Conservation (phyloP, 83 land plant genomes). For the Picea abies region DNA sequence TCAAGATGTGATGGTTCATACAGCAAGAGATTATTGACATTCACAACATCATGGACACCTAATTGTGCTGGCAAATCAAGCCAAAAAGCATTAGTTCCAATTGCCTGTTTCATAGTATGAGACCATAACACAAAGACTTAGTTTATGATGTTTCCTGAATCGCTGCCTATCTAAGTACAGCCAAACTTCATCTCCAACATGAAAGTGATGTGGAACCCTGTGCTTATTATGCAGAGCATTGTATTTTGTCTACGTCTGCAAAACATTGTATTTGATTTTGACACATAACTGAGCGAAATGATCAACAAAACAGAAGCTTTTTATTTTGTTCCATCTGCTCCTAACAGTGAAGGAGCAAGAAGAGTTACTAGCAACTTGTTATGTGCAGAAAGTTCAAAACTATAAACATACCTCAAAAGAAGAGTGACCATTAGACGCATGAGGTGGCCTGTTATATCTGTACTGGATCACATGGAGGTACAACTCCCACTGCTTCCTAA, state of each 20-base stretch:
- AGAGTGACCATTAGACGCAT: neutral
- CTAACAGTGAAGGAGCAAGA: neutral
- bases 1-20: neutral
- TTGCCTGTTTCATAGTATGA: neutral
- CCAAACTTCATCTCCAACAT: neutral
- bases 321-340: neutral
- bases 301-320: neutral
- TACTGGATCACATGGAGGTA: neutral
- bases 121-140: neutral
- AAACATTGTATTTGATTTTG: neutral
- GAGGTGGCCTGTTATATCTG: neutral
- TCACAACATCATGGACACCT: conserved; percentile 1
- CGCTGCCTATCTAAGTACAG: neutral
- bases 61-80: neutral
- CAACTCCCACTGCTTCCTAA: neutral
- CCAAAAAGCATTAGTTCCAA: neutral
- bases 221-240: neutral
- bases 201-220: neutral
- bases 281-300: neutral
- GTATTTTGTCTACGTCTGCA: neutral
- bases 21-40: neutral
- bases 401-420: neutral
- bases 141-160: neutral
- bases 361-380: neutral
- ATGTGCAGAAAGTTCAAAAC: neutral